Evolutionary conservation across 2,329 filamentous ascomycete genomes (phyloP), one percentile per base, ranked within the genome.

Genomic region (Pyrenophora graminea): DNA sequence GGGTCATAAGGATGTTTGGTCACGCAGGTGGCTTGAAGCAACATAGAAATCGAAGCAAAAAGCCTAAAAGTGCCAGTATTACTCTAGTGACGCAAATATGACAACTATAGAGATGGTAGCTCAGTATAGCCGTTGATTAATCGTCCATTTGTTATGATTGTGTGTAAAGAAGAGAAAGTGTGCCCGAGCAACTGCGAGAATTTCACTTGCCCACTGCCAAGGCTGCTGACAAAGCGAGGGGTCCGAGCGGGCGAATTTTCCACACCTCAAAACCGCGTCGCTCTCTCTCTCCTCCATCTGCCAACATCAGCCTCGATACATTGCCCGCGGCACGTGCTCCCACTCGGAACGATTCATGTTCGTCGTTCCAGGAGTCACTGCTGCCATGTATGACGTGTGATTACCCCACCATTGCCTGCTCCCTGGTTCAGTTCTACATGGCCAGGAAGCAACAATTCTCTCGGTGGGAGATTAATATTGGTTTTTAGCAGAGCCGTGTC

Each of bases 401-500:
- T 39, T 48, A 59, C 54, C 65, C 77, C 77, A 79, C 77, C 75
- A 75, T 77, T 79, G 77, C 76, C 77, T 79, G 76, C 77, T 76
- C 71, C 74, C 67, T 71, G 76, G 72, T 71, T 75, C 70, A 69
- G 53, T 58, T 67, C 63, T 64, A 68, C 61, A 76, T 79, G 75
- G 71, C 75, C 74, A 71, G 66, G 73, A 70, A 75, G 77, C 75
- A 74, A 78, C 78, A 75, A 77, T 71, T 72, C 73, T 73, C 75
- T 74, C 70, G 74, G 77, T 79, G 77, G 77, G 68, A 80, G 76
- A 80, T 69, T 63, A 73, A 78, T 72, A 70, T 63, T 70, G 72
- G 77, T 74, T 77, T 76, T 77, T 77, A 79, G 77, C 77, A 80
- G 76, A 72, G 73, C 77, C 76, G 73, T 76, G 77, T 79, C 77